These are phyloP conservation scores for Hymenoscyphus infarciens DNA, from an alignment of 2,329 filamentous ascomycete species.

Conservation along the genomic window DNA sequence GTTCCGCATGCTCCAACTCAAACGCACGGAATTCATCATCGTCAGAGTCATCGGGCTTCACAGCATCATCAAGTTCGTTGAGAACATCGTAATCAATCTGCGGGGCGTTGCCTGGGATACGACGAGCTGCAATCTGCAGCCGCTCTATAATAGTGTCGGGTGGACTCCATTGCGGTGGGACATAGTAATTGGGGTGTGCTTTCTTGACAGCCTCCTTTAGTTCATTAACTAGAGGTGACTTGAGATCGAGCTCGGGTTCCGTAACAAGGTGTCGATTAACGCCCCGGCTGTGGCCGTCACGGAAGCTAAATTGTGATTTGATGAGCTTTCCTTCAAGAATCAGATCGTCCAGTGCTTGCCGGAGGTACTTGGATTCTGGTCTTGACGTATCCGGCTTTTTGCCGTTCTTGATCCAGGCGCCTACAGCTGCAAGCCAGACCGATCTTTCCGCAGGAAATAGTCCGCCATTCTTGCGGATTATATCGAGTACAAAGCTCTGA, in stretches of 20 bases:
- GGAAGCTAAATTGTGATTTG: slow-evolving; percentile 11
- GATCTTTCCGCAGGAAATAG: slow-evolving; percentile 31
- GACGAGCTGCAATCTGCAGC: slow-evolving; percentile 18
- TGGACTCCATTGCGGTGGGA: slow-evolving; percentile 29
- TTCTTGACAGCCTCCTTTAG: slow-evolving; percentile 25
- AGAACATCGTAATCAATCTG: slow-evolving; percentile 1
- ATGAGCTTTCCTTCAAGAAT: slow-evolving; percentile 22
- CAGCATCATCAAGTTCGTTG: slow-evolving; percentile 2
- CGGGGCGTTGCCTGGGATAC: background rate
- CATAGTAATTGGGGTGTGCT: slow-evolving; percentile 27
- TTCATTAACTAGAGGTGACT: slow-evolving; percentile 13
- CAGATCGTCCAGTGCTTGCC: slow-evolving; percentile 27
- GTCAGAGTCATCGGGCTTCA: background rate
- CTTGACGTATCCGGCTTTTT: slow-evolving; percentile 13
- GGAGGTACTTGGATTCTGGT: slow-evolving; percentile 29
- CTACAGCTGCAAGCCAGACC: slow-evolving; percentile 32
- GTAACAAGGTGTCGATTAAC: slow-evolving; percentile 22
- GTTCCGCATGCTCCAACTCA: background rate
- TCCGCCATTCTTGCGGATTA: slow-evolving; percentile 25
- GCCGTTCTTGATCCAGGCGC: slow-evolving; percentile 28
- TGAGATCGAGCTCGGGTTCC: slow-evolving; percentile 16
- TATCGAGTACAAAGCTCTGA: slow-evolving; percentile 21
- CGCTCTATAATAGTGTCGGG: slow-evolving; percentile 20
- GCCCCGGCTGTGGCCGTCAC: slow-evolving; percentile 15
- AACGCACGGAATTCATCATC: background rate